Evolutionary conservation across 2,329 filamentous ascomycete species (phyloP), one percentile per base, ranked within the genome.

Genomic region (Pseudopyricularia cyperi): DNA sequence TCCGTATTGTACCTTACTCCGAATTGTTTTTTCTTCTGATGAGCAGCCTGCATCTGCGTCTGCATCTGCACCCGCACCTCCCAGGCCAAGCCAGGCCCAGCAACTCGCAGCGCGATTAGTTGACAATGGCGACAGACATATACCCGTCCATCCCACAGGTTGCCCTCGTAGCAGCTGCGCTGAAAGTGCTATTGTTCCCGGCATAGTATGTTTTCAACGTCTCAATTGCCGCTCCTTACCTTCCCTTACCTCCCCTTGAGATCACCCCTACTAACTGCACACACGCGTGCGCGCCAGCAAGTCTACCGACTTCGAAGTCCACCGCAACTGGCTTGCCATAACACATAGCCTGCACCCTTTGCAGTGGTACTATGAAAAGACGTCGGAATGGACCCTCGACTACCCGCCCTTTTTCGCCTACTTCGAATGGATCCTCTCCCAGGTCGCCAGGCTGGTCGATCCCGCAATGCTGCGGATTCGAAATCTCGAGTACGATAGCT

Each of bases 361-460:
- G 66, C 76, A 94, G 59, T 98, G 93, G 93, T 98, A 98, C 70
- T 90, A 85, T 64, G 93, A 98, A 75, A 85, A 90, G 71, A 95
- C 90, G 2, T 98, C 93, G 54, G 89, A 97, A 88, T 98, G 93
- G 93, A 98, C 93, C 0, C 83, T 98, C 63, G 93, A 98, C 71
- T 98, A 98, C 65, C 93, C 93, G 32, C 93, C 93, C 7, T 96
- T 97, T 71, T 98, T 98, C 64, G 93, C 93, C 59, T 90, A 87
- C 65, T 96, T 97, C 70, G 93, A 98, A 75, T 97, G 89, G 89
- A 65, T 82, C 46, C 76, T 98, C 61, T 93, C 91, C 47, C 87
- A 93, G 61, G 73, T 82, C 53, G 93, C 90, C 26, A 79, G 74
- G 57, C 79, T 87, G 63, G 76, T 81, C 56, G 90, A 98, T 64